These are phyloP conservation scores for Rhodotorula diobovata DNA, from an alignment of 768 basidiomycete genomes.

Conservation along the genomic window DNA sequence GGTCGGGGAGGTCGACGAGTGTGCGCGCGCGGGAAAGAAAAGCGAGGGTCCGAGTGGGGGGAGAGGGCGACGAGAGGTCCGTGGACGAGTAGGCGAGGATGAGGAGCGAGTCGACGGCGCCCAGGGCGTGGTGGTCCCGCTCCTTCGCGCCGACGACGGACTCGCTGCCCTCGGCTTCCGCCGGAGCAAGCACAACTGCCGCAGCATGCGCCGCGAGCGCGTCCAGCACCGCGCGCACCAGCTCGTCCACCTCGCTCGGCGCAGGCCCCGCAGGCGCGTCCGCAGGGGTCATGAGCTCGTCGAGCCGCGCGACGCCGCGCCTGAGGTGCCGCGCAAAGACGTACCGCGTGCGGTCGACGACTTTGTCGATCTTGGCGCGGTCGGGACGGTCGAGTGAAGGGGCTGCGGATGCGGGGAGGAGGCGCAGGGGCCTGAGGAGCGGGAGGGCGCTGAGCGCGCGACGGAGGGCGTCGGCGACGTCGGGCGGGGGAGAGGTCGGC, in stretches of 20 bases:
- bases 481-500: background rate
- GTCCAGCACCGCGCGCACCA: slow-evolving; percentile 4
- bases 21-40: slow-evolving; percentile 25
- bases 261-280: background rate
- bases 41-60: slow-evolving; percentile 5
- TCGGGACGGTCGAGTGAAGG: too few species aligned
- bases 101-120: slow-evolving; percentile 25
- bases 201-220: background rate
- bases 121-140: background rate
- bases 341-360: slow-evolving; percentile 17
- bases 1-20: slow-evolving; percentile 11
- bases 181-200: background rate
- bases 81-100: slow-evolving; percentile 20
- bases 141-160: background rate
- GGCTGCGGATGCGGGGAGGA: background rate
- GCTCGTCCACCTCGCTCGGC: background rate
- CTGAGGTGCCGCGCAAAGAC: background rate
- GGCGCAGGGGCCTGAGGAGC: slow-evolving; percentile 4
- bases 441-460: background rate
- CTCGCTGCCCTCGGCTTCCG: too few species aligned
- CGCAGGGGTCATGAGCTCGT: slow-evolving; percentile 9
- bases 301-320: background rate
- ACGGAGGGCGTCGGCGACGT: background rate
- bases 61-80: slow-evolving; percentile 27
- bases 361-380: slow-evolving; percentile 19